phyloP scores from a whole-genome alignment of 2,329 filamentous ascomycete genomes.

The Cordyceps farinosa region DNA sequence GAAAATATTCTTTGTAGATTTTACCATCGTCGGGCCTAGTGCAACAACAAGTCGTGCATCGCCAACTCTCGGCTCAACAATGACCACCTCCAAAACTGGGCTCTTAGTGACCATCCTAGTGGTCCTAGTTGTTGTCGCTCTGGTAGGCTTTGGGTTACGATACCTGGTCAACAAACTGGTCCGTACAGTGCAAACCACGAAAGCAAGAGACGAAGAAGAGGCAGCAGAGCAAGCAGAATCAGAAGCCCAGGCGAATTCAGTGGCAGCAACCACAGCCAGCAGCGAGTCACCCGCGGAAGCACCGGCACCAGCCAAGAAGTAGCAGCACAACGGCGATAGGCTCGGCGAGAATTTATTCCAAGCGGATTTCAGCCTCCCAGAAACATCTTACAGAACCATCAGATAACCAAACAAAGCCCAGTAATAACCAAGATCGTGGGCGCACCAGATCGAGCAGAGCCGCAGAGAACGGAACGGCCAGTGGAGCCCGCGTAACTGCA shows the following conservation, averaged over 20 bases:
- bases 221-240: neutral
- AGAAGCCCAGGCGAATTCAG: neutral
- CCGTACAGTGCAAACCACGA: neutral
- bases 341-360: neutral
- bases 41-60: neutral
- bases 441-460: neutral
- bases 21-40: neutral
- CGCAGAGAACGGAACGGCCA: neutral
- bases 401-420: neutral
- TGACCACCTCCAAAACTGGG: conserved; percentile 12
- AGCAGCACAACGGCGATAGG: neutral
- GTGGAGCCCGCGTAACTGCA: conserved; percentile 3
- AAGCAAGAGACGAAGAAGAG: conserved; percentile 12
- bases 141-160: neutral
- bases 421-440: neutral
- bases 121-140: neutral
- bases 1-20: no score
- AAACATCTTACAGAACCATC: neutral
- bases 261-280: neutral
- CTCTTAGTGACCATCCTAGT: conserved; percentile 12
- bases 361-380: neutral
- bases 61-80: neutral
- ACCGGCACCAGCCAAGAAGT: neutral
- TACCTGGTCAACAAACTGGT: neutral
- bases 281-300: neutral